A percentile compares a stretch with the other conserved stretches of the same genome.
Evolutionary conservation across 257 asterid species (phyloP).

Genomic region (Leonotis leonurus): DNA sequence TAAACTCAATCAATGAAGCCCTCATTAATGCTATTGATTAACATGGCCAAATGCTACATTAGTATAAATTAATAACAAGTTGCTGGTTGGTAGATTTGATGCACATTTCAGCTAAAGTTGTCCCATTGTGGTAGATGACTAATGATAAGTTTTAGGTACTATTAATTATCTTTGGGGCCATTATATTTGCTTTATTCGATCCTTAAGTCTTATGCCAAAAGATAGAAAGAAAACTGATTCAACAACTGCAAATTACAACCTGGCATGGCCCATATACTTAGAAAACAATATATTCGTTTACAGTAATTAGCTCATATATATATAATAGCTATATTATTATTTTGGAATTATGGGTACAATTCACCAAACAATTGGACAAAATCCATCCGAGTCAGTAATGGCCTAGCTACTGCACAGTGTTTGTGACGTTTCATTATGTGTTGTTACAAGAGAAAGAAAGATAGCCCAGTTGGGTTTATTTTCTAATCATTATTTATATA

Average conservation of each 20-base stretch:
- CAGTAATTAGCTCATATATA: not conserved
- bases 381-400: not conserved
- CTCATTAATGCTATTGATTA: not conserved
- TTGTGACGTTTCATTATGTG: not conserved
- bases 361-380: not conserved
- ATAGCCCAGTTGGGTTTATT: not conserved
- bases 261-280: conserved; percentile 18
- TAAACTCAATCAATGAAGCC: not conserved
- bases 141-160: conserved; percentile 24
- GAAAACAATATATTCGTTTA: not conserved
- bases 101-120: not conserved
- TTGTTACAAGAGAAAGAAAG: not conserved
- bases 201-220: not conserved
- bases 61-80: not conserved
- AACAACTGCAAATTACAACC: conserved; percentile 27
- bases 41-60: not conserved
- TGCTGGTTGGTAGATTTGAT: conserved; percentile 1
- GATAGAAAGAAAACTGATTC: conserved; percentile 18
- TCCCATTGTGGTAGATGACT: not conserved
- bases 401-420: not conserved
- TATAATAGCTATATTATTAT: not conserved
- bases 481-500: not conserved
- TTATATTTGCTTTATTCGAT: conserved; percentile 6
- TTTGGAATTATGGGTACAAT: not conserved
- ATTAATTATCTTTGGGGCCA: conserved; percentile 30